phyloP scores from a whole-genome alignment of 2,329 filamentous ascomycete genomes.

The Coniochaeta sp. region DNA sequence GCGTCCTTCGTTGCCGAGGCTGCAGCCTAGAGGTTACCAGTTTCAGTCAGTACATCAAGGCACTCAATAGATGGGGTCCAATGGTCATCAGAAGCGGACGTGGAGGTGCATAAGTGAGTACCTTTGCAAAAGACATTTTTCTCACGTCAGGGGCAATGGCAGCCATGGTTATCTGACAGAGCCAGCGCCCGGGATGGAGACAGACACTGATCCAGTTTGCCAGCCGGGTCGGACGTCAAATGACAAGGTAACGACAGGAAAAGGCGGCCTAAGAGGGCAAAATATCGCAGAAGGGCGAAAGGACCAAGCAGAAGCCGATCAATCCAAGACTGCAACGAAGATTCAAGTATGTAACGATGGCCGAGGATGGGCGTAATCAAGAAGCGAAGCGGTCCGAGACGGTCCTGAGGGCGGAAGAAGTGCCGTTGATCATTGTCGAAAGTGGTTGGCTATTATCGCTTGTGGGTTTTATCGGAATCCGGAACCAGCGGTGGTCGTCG shows the following conservation, averaged over 20 bases:
- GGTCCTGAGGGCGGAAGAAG: conserved; percentile 40
- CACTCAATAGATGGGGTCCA: background rate
- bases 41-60: background rate
- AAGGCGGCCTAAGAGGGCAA: background rate
- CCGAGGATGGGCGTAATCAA: conserved; percentile 28
- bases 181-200: background rate
- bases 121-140: conserved; percentile 72
- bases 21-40: conserved; percentile 32
- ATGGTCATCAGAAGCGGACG: background rate
- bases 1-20: conserved; percentile 35
- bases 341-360: conserved; percentile 4
- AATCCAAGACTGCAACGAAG: conserved; percentile 4
- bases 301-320: background rate
- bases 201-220: background rate
- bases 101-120: conserved; percentile 36
- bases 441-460: conserved; percentile 25
- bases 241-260: background rate
- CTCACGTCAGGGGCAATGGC: conserved; percentile 37
- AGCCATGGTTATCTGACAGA: conserved; percentile 12
- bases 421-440: conserved; percentile 48
- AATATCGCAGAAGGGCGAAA: background rate
- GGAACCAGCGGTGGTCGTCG: background rate
- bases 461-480: background rate
- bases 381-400: conserved; percentile 46
- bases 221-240: background rate